These are phyloP conservation scores for Aureobasidium subglaciale DNA, from an alignment of 2,329 filamentous ascomycete genomes.

Conservation along the genomic window DNA sequence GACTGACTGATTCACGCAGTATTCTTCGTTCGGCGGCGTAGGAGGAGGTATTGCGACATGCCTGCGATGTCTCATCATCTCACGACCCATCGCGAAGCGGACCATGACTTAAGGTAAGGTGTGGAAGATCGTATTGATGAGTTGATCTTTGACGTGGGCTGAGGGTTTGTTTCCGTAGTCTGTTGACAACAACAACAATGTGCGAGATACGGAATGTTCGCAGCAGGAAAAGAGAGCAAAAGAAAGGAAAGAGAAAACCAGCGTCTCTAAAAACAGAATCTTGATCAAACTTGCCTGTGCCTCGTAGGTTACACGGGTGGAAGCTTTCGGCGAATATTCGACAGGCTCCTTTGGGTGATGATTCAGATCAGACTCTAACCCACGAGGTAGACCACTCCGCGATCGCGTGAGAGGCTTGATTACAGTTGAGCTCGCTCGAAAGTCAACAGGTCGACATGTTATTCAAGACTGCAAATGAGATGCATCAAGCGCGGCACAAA, in stretches of 20 bases:
- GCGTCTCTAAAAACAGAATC: constrained; percentile 6
- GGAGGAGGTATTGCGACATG: not conserved
- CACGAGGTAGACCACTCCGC: not conserved
- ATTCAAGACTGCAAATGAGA: not conserved
- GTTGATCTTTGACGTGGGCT: no score
- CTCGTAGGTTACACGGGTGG: constrained; percentile 10
- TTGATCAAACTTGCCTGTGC: not conserved
- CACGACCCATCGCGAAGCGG: no score
- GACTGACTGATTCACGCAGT: not conserved
- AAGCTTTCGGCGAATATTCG: not conserved
- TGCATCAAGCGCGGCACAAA: not conserved
- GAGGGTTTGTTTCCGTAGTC: no score
- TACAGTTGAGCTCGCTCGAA: not conserved
- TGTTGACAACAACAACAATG: not conserved
- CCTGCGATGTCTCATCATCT: not conserved
- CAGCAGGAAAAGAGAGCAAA: not conserved
- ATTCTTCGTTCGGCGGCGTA: not conserved
- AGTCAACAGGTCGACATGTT: not conserved
- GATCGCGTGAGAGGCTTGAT: not conserved
- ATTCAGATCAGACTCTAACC: not conserved
- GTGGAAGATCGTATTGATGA: no score
- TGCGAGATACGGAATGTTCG: no score
- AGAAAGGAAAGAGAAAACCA: not conserved
- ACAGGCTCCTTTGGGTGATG: not conserved
- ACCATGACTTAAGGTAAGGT: not conserved